phyloP scores from a whole-genome alignment of 2,329 filamentous ascomycete species.

The Hyphodiscus sp. region DNA sequence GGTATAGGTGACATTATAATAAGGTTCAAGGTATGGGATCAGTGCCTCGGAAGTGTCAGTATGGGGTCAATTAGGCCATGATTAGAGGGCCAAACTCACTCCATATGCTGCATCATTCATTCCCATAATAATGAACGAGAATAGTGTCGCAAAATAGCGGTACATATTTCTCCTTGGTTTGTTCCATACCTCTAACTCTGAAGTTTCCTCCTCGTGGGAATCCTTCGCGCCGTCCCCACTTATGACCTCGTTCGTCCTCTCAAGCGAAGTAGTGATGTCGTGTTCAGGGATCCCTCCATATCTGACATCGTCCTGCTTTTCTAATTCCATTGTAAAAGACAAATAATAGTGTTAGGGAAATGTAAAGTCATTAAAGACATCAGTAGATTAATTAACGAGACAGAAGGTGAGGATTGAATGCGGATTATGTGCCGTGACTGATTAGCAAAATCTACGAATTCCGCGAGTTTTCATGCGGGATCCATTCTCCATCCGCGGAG shows the following conservation, averaged over 20 bases:
- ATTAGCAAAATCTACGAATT: neutral
- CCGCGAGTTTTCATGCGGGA: slow-evolving; percentile 3
- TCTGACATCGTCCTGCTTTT: neutral
- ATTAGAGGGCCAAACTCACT: slow-evolving; percentile 9
- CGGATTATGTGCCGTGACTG: neutral
- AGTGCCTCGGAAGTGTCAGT: neutral
- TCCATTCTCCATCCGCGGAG: neutral
- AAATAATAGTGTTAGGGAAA: neutral
- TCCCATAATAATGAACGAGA: slow-evolving; percentile 56
- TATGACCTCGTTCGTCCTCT: slow-evolving; percentile 5
- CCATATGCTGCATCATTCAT: slow-evolving; percentile 15
- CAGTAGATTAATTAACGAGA: neutral
- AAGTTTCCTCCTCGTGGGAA: neutral
- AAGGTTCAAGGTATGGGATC: slow-evolving; percentile 28
- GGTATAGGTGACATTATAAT: slow-evolving; percentile 56
- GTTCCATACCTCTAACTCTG: slow-evolving; percentile 54
- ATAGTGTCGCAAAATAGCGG: slow-evolving; percentile 53
- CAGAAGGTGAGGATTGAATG: neutral
- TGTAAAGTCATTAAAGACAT: neutral
- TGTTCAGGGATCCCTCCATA: neutral
- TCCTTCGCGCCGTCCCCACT: neutral
- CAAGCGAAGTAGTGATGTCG: neutral
- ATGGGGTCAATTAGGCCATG: neutral
- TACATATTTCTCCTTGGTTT: slow-evolving; percentile 49
- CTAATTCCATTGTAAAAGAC: neutral